Evolutionary conservation across 2,329 filamentous ascomycete genomes (phyloP).

Genomic region (Dryadomyces sulphureus): DNA sequence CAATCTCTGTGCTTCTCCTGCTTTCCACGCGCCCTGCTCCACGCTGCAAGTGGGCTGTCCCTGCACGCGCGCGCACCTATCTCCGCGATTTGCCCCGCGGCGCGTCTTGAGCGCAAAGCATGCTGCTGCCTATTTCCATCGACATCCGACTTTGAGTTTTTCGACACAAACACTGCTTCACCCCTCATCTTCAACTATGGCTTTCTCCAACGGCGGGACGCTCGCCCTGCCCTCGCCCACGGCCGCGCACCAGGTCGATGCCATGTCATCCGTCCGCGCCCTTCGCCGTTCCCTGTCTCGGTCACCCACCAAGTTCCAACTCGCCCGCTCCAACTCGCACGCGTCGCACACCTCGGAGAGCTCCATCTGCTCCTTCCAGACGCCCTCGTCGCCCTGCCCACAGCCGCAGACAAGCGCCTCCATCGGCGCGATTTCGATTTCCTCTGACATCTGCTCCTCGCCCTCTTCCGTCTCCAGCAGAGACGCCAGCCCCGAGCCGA

Average conservation of each 20-base stretch:
- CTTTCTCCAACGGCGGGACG: conserved; percentile 56
- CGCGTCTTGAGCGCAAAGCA: conserved; percentile 1
- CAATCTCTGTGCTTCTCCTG: background rate
- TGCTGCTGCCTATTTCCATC: conserved; percentile 2
- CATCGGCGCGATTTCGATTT: conserved; percentile 7
- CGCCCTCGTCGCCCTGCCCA: conserved; percentile 35
- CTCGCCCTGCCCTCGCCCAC: conserved; percentile 80
- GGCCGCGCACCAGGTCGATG: conserved; percentile 67
- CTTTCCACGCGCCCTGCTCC: background rate
- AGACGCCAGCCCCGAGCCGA: background rate
- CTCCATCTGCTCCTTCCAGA: conserved; percentile 42
- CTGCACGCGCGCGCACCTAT: background rate
- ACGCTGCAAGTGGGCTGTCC: background rate
- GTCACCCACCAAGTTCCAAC: conserved; percentile 80
- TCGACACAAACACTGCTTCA: background rate
- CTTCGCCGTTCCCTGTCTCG: conserved; percentile 77
- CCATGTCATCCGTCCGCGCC: conserved; percentile 60
- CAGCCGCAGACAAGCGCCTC: conserved; percentile 8
- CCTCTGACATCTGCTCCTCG: background rate
- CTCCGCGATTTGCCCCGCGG: background rate
- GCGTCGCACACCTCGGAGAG: conserved; percentile 31
- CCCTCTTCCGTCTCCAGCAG: background rate
- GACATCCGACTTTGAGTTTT: too few relatives aligned
- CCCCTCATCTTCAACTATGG: conserved; percentile 28
- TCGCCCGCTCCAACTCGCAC: conserved; percentile 36